Evolutionary conservation across 73 alveolate species (phyloP).

Genomic region (Breviolum minutum): DNA sequence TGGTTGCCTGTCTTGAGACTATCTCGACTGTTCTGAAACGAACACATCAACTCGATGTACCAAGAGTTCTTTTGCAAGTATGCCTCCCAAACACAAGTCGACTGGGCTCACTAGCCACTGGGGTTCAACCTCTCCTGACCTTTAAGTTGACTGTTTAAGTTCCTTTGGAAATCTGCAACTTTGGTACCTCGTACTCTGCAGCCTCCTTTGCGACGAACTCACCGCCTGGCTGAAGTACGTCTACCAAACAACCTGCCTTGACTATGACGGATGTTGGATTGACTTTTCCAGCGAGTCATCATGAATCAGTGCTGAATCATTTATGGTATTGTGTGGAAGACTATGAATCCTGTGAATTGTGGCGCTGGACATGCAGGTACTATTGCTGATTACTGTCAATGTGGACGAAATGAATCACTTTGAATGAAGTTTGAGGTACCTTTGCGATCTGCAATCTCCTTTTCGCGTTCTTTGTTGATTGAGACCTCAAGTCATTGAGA

Average conservation of each 20-base stretch:
- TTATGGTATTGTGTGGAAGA: not conserved
- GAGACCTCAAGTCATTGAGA: not conserved
- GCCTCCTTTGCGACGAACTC: constrained; percentile 85
- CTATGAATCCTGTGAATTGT: not conserved
- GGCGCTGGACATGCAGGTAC: not conserved
- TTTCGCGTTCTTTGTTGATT: constrained; percentile 39
- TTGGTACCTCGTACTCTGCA: constrained; percentile 13
- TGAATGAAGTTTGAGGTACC: not conserved
- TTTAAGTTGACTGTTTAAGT: not conserved
- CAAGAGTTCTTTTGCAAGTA: no score
- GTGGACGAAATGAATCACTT: not conserved
- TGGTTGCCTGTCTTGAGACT: no score
- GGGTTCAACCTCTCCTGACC: not conserved
- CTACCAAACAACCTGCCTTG: not conserved
- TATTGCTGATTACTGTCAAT: no score
- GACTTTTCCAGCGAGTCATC: no score
- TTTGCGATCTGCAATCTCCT: constrained; percentile 82
- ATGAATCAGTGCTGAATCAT: no score
- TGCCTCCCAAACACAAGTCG: no score
- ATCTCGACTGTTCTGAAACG: no score
- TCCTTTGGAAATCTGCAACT: not conserved
- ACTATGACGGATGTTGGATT: no score
- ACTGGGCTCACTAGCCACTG: no score
- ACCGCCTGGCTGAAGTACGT: not conserved
- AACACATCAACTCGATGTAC: no score